Base-by-base conservation (phyloP, 768 basidiomycete genomes). In the Peribolospora baueri region DNA sequence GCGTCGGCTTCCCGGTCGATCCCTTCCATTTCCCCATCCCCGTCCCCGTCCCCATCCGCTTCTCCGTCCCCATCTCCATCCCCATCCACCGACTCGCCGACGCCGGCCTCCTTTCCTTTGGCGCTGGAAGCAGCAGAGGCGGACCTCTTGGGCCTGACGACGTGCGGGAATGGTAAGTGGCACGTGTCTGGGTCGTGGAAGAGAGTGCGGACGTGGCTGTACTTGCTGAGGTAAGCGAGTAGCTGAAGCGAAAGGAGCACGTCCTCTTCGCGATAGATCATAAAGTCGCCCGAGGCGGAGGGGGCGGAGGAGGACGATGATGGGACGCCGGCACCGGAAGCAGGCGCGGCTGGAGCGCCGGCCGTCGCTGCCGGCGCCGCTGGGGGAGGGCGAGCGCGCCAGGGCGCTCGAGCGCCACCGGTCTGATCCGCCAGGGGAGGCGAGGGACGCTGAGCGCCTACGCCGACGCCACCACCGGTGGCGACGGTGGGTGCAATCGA, bases 221-320 rank as follows among this genome's bases (percentile, higher is more conserved):
- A 97, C 68, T 98, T 97, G 70, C 82, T 86, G 13, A 97, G 73
- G 65, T 98, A 97, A 3, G 93, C 93, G 1, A 98, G 74, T 2
- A 97, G 78, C 66, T 98, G 91, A 9, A 98, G 70, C 14, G 81
- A 78, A 7, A 90, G 75, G 2, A 97, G 71, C 0, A 97, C 85
- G 59, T 93, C 90, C 62, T 98, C 91, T 65, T 97, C 88, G 38
- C 85, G 76, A 68, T 90, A 93, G 0, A 62, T 63, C 38, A 60
- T 54, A 7, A 67, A 65, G 39, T 58, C 62, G 42, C 54, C 55
- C 11, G 55, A 11, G 25, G 51, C 11, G 5, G 56, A 49, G 10
- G 43, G 54, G 6, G 46, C 42, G 41, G 43, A 1, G 52, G 13
- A 7, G n/a, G 51, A 10, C 46, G 57, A 25, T 43, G 60, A 41